These are phyloP conservation scores for Hypholoma sublateritium DNA, from an alignment of 768 basidiomycete species.

Conservation along the genomic window DNA sequence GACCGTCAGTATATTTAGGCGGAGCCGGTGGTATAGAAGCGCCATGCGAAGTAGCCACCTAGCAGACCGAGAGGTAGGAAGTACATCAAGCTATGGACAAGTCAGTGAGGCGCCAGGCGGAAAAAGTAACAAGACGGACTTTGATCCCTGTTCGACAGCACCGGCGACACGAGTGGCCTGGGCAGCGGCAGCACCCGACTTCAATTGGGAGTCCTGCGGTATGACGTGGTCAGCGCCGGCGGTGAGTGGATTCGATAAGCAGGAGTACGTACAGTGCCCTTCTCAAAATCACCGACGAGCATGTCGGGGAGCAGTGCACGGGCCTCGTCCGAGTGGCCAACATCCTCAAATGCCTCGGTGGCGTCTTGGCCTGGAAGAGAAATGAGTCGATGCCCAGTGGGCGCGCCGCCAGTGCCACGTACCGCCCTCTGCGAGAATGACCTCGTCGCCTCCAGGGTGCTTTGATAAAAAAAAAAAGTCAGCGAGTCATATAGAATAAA, in stretches of 20 bases:
- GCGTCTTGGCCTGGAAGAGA: slow-evolving; percentile 78
- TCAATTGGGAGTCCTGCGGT: slow-evolving; percentile 49
- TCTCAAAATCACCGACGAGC: slow-evolving; percentile 81
- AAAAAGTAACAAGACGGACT: slow-evolving; percentile 39
- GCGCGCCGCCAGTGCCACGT: slow-evolving; percentile 34
- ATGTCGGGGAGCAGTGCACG: slow-evolving; percentile 78
- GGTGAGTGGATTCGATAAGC: background rate
- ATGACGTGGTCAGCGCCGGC: background rate
- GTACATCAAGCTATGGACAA: slow-evolving; percentile 65
- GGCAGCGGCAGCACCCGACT: slow-evolving; percentile 48
- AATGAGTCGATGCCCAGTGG: slow-evolving; percentile 11
- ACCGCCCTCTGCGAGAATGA: slow-evolving; percentile 91
- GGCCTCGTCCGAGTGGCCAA: slow-evolving; percentile 98
- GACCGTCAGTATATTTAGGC: slow-evolving; percentile 27
- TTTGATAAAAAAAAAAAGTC: slow-evolving; percentile 6
- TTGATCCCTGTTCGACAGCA: slow-evolving; percentile 68
- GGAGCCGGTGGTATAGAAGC: slow-evolving; percentile 61
- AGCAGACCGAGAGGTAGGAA: slow-evolving; percentile 78
- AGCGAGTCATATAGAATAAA: background rate
- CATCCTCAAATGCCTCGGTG: slow-evolving; percentile 98
- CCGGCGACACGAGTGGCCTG: slow-evolving; percentile 44
- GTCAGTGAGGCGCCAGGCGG: slow-evolving; percentile 9
- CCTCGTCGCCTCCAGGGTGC: slow-evolving; percentile 99
- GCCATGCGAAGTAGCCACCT: slow-evolving; percentile 87
- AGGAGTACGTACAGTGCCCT: slow-evolving; percentile 52